Conservation (phyloP, 2,329 filamentous ascomycete genomes). For the Capronia coronata region DNA sequence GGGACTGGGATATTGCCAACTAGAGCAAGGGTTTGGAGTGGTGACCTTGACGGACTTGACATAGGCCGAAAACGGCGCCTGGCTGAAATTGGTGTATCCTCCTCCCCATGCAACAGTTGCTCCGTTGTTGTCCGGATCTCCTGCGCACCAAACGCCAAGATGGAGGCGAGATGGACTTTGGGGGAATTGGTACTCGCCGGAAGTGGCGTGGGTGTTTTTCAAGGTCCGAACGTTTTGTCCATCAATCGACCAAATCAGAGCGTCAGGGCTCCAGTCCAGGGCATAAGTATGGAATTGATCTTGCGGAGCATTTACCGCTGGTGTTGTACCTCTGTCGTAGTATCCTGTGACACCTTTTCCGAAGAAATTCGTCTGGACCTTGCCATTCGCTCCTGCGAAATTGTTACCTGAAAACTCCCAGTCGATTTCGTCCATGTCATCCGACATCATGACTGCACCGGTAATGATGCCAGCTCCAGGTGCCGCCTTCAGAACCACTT, state of each 20-base stretch:
- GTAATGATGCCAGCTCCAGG: constrained; percentile 77
- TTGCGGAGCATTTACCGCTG: constrained; percentile 65
- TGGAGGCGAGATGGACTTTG: constrained; percentile 88
- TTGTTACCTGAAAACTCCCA: constrained; percentile 88
- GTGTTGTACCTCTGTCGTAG: constrained; percentile 80
- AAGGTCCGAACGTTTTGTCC: constrained; percentile 67
- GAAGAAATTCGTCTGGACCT: constrained; percentile 93
- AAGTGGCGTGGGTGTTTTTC: constrained; percentile 53
- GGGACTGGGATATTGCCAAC: constrained; percentile 71
- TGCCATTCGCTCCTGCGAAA: constrained; percentile 53
- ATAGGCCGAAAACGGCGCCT: constrained; percentile 66
- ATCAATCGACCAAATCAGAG: constrained; percentile 79
- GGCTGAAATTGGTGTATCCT: constrained; percentile 58
- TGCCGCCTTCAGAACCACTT: constrained; percentile 44
- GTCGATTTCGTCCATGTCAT: constrained; percentile 97
- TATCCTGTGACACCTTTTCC: constrained; percentile 76
- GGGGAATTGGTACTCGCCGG: constrained; percentile 68
- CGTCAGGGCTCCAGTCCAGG: constrained; percentile 83
- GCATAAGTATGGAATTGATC: constrained; percentile 80
- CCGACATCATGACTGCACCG: constrained; percentile 89
- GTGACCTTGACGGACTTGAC: constrained; percentile 55
- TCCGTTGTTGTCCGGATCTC: constrained; percentile 65
- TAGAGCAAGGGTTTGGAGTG: constrained; percentile 85
- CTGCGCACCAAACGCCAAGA: constrained; percentile 92
- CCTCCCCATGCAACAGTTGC: constrained; percentile 85